Evolutionary conservation across 2,329 filamentous ascomycete genomes (phyloP).

Genomic region (Sordariomycetes sp.): DNA sequence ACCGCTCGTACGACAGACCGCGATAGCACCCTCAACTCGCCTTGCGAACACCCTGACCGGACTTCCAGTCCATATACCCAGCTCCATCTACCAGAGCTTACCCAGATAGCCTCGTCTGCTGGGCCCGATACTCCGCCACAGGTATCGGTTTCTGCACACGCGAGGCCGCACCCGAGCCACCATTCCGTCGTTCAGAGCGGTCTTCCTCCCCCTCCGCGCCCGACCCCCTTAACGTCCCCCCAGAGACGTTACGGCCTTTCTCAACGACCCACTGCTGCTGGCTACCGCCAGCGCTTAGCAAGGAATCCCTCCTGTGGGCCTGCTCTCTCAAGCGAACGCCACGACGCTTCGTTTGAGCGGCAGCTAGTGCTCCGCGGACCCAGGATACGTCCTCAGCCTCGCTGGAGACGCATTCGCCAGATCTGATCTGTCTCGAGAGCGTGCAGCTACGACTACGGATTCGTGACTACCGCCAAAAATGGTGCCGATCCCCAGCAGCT

Average conservation of each 20-base stretch:
- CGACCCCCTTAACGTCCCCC: constrained; percentile 83
- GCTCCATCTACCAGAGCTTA: not conserved
- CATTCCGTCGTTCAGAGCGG: constrained; percentile 77
- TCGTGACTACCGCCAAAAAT: constrained; percentile 59
- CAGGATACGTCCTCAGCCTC: constrained; percentile 13
- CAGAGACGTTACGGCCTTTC: constrained; percentile 43
- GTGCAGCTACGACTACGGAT: constrained; percentile 8
- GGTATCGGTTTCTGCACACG: constrained; percentile 73
- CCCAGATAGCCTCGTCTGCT: constrained; percentile 38
- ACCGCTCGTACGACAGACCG: constrained; percentile 25
- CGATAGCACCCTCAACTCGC: constrained; percentile 40
- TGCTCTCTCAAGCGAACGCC: constrained; percentile 93
- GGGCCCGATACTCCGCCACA: constrained; percentile 68
- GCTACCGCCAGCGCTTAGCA: constrained; percentile 67
- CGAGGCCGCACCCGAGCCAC: constrained; percentile 56
- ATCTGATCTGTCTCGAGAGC: not conserved
- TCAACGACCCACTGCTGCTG: constrained; percentile 47
- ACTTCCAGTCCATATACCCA: not conserved
- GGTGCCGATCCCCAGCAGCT: constrained; percentile 60
- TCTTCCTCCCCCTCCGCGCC: constrained; percentile 69
- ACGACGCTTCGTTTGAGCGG: constrained; percentile 94
- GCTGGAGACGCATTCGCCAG: constrained; percentile 1
- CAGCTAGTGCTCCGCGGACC: constrained; percentile 90
- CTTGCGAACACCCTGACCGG: not conserved
- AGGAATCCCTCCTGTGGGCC: constrained; percentile 67